These are phyloP conservation scores for Malus hybrid DNA, from an alignment of 331 rosid species.

Conservation along the genomic window DNA sequence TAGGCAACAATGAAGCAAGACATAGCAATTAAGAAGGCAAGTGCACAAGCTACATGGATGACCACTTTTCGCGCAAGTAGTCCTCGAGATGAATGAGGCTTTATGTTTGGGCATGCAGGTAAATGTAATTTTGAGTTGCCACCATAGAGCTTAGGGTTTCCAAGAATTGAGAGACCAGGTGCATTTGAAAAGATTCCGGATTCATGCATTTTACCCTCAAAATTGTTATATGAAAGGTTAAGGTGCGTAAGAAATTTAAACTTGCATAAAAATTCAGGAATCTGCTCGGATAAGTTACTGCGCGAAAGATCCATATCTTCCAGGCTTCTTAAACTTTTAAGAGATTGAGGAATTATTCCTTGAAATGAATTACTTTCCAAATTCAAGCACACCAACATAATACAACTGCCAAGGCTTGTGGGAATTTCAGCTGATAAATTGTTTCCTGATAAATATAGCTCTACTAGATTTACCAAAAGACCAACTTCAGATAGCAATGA, in stretches of 20 bases:
- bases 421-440: slow-evolving; percentile 4
- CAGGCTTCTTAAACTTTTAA: not conserved
- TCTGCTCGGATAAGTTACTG: not conserved
- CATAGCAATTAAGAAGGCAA: not conserved
- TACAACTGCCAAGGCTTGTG: not conserved
- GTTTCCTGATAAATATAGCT: not conserved
- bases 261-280: not conserved
- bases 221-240: not conserved
- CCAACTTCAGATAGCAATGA: not conserved
- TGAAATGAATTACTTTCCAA: slow-evolving; percentile 5
- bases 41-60: not conserved
- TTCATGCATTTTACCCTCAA: too few species aligned
- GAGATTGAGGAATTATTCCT: slow-evolving; percentile 23
- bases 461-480: not conserved
- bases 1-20: not conserved
- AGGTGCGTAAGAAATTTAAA: slow-evolving; percentile 13
- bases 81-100: not conserved
- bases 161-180: too few species aligned
- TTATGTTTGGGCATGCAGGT: not conserved
- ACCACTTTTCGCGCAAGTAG: not conserved
- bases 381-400: not conserved
- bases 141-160: not conserved
- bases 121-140: not conserved
- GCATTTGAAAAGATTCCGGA: not conserved
- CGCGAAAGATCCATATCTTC: not conserved